Evolutionary conservation across 768 basidiomycete species (phyloP), one percentile per base, ranked within the genome.

Genomic region (Punctularia strigosozonata): DNA sequence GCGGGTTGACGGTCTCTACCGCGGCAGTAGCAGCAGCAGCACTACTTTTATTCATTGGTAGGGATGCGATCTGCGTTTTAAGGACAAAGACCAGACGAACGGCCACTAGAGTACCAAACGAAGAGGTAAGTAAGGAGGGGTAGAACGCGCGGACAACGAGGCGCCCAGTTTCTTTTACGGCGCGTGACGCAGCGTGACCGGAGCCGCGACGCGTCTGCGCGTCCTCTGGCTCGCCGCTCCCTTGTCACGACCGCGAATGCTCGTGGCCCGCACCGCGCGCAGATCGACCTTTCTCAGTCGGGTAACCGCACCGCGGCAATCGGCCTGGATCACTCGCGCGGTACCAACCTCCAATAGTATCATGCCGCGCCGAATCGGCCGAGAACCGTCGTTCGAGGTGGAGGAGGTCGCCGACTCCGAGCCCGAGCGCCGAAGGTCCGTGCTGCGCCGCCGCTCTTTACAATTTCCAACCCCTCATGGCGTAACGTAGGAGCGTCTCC

Each of bases 361-460:
- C 23, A 31, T 31, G 10, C n/a, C 18, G 14, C 30, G 24, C 10
- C 39, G n/a, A n/a, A n/a, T n/a, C n/a, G n/a, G n/a, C n/a, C n/a
- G n/a, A n/a, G n/a, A n/a, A n/a, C n/a, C n/a, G n/a, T n/a, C n/a
- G n/a, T n/a, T n/a, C n/a, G n/a, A 41, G n/a, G 43, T 42, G 6
- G 73, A 75, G 41, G 46, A 72, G 23, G 68, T 82, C 4, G 75
- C 72, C 21, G 81, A 85, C 56, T 83, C 80, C 0, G 82, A 83
- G 53, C 80, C 79, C 15, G 81, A 84, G 52, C n/a, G n/a, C n/a
- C n/a, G n/a, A n/a, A n/a, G n/a, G n/a, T n/a, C n/a, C n/a, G n/a
- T n/a, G n/a, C n/a, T n/a, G n/a, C n/a, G n/a, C n/a, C n/a, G n/a
- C n/a, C n/a, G n/a, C n/a, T n/a, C n/a, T n/a, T n/a, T n/a, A n/a